A percentile compares a stretch with the other conserved stretches of the same genome.
These are phyloP conservation scores for Leptodontidium sp. DNA, from an alignment of 2,329 filamentous ascomycete genomes.

Conservation along the genomic window DNA sequence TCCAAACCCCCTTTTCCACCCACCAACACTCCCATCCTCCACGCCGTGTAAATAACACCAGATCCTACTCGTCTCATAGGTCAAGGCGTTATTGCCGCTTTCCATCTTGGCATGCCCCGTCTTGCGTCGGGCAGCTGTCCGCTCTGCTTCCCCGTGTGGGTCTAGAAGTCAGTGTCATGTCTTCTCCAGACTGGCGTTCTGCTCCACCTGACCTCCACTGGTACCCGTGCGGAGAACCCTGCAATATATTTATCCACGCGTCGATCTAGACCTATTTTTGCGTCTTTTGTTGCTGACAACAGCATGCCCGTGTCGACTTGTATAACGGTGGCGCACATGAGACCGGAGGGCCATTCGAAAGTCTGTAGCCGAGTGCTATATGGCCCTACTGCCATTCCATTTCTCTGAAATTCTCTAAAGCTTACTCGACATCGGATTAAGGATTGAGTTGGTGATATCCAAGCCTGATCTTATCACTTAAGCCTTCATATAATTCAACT, in stretches of 20 bases:
- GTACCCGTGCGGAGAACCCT: slow-evolving; percentile 20
- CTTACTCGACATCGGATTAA: neutral
- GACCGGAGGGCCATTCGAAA: neutral
- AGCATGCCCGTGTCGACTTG: neutral
- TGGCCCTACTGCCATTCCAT: too few species aligned
- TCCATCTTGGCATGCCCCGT: neutral
- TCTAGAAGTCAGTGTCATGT: neutral
- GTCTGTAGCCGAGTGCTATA: too few species aligned
- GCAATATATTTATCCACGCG: neutral
- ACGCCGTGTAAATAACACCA: neutral
- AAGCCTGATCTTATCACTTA: neutral
- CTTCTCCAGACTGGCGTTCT: neutral
- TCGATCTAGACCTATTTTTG: neutral
- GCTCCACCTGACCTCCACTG: slow-evolving; percentile 6
- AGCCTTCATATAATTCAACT: neutral
- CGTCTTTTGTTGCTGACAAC: neutral
- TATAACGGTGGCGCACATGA: neutral
- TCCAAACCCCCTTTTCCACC: neutral
- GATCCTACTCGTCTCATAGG: neutral
- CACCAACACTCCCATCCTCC: neutral
- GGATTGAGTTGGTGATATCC: neutral
- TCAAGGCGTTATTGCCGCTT: neutral
- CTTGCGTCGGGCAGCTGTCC: neutral
- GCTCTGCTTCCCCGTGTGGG: neutral
- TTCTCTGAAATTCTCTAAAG: too few species aligned